phyloP scores from a whole-genome alignment of 1,284 basidiomycete species.

The Pascua sp. region DNA sequence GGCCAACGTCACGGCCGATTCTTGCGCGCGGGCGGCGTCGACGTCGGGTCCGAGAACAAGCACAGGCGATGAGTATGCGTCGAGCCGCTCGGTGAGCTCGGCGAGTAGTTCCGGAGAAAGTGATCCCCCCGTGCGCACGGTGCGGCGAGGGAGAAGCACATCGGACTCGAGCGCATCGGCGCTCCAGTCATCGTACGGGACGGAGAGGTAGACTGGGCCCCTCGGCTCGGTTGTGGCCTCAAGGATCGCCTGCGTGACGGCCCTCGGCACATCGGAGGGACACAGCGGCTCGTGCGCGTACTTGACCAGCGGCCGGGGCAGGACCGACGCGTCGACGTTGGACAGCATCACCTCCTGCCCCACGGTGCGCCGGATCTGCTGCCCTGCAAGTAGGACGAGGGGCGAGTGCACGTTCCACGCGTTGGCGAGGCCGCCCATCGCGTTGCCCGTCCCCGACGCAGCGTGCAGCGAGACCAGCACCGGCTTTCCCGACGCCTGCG shows the following conservation, averaged over 20 bases:
- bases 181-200: conserved; percentile 15
- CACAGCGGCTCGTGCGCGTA: conserved; percentile 10
- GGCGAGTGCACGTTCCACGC: conserved; percentile 11
- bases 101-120: not conserved
- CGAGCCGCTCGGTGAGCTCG: not conserved
- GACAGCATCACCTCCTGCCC: conserved; percentile 17
- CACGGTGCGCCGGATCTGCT: conserved; percentile 15
- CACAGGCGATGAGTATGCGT: conserved; percentile 1
- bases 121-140: not conserved
- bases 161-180: conserved; percentile 1
- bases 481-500: conserved; percentile 5
- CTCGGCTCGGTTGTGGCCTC: conserved; percentile 4
- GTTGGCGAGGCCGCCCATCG: conserved; percentile 17
- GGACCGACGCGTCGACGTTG: conserved; percentile 8
- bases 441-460: conserved; percentile 12
- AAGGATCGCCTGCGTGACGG: conserved; percentile 9
- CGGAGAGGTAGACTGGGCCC: conserved; percentile 11
- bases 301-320: conserved; percentile 10
- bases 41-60: conserved; percentile 15
- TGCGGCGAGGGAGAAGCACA: not conserved
- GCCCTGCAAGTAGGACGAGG: conserved; percentile 14
- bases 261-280: conserved; percentile 8
- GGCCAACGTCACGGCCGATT: not conserved
- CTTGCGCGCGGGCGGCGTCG: conserved; percentile 6
- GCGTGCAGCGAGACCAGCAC: conserved; percentile 12